These are phyloP conservation scores for Hypholoma fasciculare DNA, from an alignment of 768 basidiomycete genomes.

Conservation along the genomic window DNA sequence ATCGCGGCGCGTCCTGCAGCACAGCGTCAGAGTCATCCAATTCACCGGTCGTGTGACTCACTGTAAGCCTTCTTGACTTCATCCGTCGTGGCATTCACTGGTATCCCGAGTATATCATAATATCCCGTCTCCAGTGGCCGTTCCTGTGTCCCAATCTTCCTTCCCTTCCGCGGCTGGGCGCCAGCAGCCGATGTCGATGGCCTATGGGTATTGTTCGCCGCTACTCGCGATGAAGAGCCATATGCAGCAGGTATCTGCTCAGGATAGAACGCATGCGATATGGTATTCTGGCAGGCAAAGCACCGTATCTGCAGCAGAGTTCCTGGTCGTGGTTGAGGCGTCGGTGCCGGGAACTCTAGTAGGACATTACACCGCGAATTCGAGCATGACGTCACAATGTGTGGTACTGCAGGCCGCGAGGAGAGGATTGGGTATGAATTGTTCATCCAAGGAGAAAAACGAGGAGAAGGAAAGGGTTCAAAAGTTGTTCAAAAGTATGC, in stretches of 20 bases:
- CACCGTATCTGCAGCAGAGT: conserved; percentile 70
- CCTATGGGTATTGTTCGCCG: conserved; percentile 1
- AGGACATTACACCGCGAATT: conserved; percentile 46
- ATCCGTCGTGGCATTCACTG: conserved; percentile 73
- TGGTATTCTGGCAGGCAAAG: conserved; percentile 60
- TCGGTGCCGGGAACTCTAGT: conserved; percentile 72
- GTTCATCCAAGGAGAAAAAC: conserved; percentile 11
- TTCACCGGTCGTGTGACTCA: conserved; percentile 29
- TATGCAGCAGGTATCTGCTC: conserved; percentile 46
- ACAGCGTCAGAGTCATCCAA: too few species aligned
- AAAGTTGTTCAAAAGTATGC: too few species aligned
- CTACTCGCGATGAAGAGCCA: conserved; percentile 16
- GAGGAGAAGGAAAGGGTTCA: background rate
- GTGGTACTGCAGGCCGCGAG: conserved; percentile 67
- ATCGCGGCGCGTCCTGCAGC: conserved; percentile 75
- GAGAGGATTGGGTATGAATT: conserved; percentile 34
- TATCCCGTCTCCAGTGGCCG: conserved; percentile 88
- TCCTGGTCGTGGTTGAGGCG: conserved; percentile 45
- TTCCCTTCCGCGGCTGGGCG: conserved; percentile 43
- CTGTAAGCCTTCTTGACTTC: conserved; percentile 94
- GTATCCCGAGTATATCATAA: conserved; percentile 82
- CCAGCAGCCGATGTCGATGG: conserved; percentile 7
- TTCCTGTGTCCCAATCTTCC: conserved; percentile 89
- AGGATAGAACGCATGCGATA: conserved; percentile 69
- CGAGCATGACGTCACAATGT: conserved; percentile 63